Conservation (phyloP, 2,329 filamentous ascomycete species). For the Fusarium annulatum region DNA sequence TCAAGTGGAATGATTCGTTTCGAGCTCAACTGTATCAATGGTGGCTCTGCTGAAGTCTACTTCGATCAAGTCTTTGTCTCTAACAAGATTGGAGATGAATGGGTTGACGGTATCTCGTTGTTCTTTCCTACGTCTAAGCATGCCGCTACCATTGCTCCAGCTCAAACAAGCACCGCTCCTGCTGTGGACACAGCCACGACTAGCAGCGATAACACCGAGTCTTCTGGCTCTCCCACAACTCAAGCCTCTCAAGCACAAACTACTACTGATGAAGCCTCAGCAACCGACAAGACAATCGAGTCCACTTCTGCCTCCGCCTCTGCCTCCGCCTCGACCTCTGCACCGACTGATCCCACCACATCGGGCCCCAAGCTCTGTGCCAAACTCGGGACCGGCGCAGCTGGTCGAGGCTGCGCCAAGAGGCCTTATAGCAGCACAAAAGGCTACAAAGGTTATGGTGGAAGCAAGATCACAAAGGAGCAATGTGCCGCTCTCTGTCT, state of each 20-base stretch:
- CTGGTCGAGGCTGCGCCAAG: slow-evolving; percentile 30
- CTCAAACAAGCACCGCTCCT: slow-evolving; percentile 12
- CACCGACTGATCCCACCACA: background rate
- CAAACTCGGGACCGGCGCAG: slow-evolving; percentile 14
- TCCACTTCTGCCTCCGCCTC: background rate
- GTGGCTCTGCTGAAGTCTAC: slow-evolving; percentile 34
- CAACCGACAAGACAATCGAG: background rate
- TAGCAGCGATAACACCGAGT: background rate
- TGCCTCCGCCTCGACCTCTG: background rate
- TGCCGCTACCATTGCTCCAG: slow-evolving; percentile 7
- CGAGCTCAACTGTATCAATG: slow-evolving; percentile 28
- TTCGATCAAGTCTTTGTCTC: slow-evolving; percentile 42
- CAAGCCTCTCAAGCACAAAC: background rate
- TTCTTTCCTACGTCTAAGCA: slow-evolving; percentile 28
- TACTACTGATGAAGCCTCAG: background rate
- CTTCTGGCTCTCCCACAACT: background rate
- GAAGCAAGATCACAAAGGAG: slow-evolving; percentile 26
- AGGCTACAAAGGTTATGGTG: slow-evolving; percentile 29
- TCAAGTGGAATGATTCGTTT: slow-evolving; percentile 35
- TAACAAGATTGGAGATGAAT: slow-evolving; percentile 29
- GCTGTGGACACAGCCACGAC: background rate
- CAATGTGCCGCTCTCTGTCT: slow-evolving; percentile 38
- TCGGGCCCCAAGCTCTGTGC: slow-evolving; percentile 29
- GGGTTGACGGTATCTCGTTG: slow-evolving; percentile 33
- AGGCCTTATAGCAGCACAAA: slow-evolving; percentile 31